Evolutionary conservation across 495 filamentous ascomycete genomes (phyloP), one percentile per base, ranked within the genome.

Genomic region (Aspergillus panamensis): DNA sequence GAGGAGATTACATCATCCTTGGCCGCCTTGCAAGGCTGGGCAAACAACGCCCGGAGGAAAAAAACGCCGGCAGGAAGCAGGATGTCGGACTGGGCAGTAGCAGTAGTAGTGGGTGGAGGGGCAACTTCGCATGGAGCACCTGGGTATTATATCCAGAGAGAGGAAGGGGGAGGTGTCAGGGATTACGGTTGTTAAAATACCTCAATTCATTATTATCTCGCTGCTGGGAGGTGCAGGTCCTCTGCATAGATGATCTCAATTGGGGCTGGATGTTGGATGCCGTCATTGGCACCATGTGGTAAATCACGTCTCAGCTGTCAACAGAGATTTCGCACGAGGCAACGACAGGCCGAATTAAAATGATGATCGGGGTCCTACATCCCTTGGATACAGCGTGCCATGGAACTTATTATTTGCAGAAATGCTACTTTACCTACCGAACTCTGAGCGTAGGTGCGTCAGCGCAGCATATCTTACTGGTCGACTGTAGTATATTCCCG

Each of bases 11-110:
- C 16, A 12, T 29, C 8, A 9, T 6, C 20, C 53, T 61, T 62
- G 57, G 63, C 60, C 61, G 63, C 63, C 63, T 58, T 60, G 63
- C 63, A 62, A 56, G 60, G 63, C 63, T 66, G 63, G 57, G 51
- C 54, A 58, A 20, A 16, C 48, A 31, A 13, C 19, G 14, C 3
- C 19, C 31, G 42, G 45, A 16, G 9, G 45, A 39, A 50, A 40
- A 20, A 49, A 43, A 29, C 33, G 19, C 21, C 29, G 14, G 48
- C 43, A 10, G 31, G n/a, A 48, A 56, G 25, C n/a, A 25, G 32
- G 50, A 25, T 7, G 8, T 52, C 33, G 16, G 48, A 19, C 16
- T 29, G 25, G 9, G n/a, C 13, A 19, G 8, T 8, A 35, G 13
- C 3, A 13, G 13, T 8, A 13, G 13, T 8, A 31, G 13, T 30